phyloP scores from a whole-genome alignment of 352 stramenopile genomes.

The Phytophthora citricola region DNA sequence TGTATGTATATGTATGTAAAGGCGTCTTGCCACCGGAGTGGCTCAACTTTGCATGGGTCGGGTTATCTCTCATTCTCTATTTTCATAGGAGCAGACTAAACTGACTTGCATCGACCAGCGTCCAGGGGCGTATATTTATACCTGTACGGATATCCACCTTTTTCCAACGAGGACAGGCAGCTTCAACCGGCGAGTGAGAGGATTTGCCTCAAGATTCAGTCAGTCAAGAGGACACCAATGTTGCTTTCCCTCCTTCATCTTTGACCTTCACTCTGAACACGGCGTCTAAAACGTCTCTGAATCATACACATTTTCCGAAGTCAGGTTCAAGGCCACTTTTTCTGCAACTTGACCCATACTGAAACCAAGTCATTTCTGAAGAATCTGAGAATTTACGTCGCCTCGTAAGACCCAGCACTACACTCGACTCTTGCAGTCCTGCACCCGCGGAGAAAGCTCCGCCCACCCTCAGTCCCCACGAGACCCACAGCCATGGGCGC shows the following conservation, averaged over 20 bases:
- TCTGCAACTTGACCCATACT: slow-evolving; percentile 11
- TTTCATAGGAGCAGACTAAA: too few relatives aligned
- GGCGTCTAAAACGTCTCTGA: background rate
- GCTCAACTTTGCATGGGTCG: too few relatives aligned
- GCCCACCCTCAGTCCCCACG: background rate
- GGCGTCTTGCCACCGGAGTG: too few relatives aligned
- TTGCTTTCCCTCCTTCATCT: slow-evolving; percentile 15
- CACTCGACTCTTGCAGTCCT: background rate
- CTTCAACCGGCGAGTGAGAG: background rate
- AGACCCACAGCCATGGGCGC: slow-evolving; percentile 63
- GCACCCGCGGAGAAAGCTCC: slow-evolving; percentile 3
- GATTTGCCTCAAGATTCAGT: slow-evolving; percentile 2
- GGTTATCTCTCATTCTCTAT: too few relatives aligned
- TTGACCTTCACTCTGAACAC: slow-evolving; percentile 14
- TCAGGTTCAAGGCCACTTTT: slow-evolving; percentile 11
- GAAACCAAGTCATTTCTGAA: slow-evolving; percentile 3
- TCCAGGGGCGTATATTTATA: background rate
- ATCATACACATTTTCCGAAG: background rate
- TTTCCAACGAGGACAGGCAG: background rate
- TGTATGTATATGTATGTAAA: too few relatives aligned
- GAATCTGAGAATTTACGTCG: slow-evolving; percentile 3
- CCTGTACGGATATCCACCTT: background rate
- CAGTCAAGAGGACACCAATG: background rate
- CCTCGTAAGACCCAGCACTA: too few relatives aligned
- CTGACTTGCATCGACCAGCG: background rate